Evolutionary conservation across 306 rosid species (phyloP), one percentile per base, ranked within the genome.

Genomic region (Cucumis cinereus): DNA sequence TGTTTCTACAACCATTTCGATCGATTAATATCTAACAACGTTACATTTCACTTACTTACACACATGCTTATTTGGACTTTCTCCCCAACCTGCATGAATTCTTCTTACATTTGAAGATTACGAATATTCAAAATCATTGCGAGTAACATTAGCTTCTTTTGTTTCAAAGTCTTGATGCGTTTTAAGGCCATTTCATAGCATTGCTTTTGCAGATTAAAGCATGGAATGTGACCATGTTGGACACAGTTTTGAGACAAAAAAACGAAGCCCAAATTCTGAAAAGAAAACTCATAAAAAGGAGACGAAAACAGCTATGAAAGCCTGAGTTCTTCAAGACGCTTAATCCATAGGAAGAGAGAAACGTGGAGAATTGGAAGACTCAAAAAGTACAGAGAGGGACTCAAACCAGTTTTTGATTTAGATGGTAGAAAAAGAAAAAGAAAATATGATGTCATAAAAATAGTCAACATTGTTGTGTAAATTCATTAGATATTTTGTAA

Each of bases 351-450:
- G 49, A 36, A 64, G 71, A 64, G 71, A 64, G 71, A 64, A 41
- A 68, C 74, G 74, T 68, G 74, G 55, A 45, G 74, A 68, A 43
- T 43, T 68, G 74, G 20, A 43, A 68, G 13, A 68, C 20, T 68
- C 11, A 13, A 8, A 8, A 40, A 41, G 35, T 22, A 12, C 12
- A 12, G 74, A 68, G 74, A 22, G 74, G 2, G 54, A 68, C 55
- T 22, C 11, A 68, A 68, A 41, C 20, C 36, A 68, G 56, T 40
- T 43, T 40, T 68, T 68, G 55, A 68, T 68, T 68, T 43, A 0
- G 74, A 68, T 68, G 74, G 35, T 30, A 2, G 35, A 22, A 40
- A 20, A 45, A 43, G 45, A 43, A 12, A 12, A 15, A 4, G 35
- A 7, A 41, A 67, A 67, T 30, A 67, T 19, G 26, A 41, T 40